Evolutionary conservation across 2,329 filamentous ascomycete species (phyloP), one percentile per base, ranked within the genome.

Genomic region (Trichoderma aggressivum): DNA sequence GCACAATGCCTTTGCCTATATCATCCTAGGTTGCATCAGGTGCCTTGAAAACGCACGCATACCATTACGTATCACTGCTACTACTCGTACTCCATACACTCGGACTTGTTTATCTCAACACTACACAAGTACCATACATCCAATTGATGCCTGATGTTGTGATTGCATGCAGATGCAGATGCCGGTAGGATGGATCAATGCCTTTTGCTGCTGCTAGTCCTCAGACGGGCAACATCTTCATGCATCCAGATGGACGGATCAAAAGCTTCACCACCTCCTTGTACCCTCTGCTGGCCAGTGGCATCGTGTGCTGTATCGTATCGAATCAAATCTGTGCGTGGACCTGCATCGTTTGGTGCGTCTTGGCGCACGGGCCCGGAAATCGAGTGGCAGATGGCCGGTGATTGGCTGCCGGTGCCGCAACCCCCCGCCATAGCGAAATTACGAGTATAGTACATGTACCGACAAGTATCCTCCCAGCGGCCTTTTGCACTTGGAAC

Each of bases 391-490:
- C 34, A 26, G 30, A 32, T 11, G 32, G 7, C 7, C 24, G 10
- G 24, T 67, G 53, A 67, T 67, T 67, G 69, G 69, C 18, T 39
- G 34, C 26, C 2, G 7, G 47, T n/a, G n/a, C 43, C 43, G 43
- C 39, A 32, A 16, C 53, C 66, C 65, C 59, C 71, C 71, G 21
- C 30, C 36, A 53, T 50, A 72, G 71, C 71, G 71, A 72, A 70
- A 72, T 72, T 59, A 3, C n/a, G n/a, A n/a, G n/a, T n/a, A n/a
- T n/a, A n/a, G n/a, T n/a, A n/a, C 56, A 59, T 59, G 56, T 72
- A 50, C 43, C 55, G 59, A 43, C 64, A 55, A 43, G 64, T 68
- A 28, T 56, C 16, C 43, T 21, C 43, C 39, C 30, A 36, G 63
- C 63, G 21, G 63, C 28, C 47, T 65, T n/a, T 58, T 43, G 59